These are phyloP conservation scores for Melampsora americana DNA, from an alignment of 1,284 basidiomycete species.

Conservation along the genomic window DNA sequence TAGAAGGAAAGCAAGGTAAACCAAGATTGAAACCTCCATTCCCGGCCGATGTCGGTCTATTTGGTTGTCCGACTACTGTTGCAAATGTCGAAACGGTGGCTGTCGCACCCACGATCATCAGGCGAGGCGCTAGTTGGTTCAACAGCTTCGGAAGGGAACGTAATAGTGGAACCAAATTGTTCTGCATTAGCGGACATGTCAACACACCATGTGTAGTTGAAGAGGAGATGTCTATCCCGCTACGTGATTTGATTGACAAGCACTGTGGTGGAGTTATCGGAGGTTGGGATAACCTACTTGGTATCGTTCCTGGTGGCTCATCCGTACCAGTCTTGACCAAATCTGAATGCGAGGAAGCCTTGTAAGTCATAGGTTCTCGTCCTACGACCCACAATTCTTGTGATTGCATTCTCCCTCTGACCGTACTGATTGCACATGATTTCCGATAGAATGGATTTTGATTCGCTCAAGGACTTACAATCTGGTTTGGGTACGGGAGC, in stretches of 20 bases:
- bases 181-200: slow-evolving; percentile 92
- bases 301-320: slow-evolving; percentile 90
- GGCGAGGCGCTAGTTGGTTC: slow-evolving; percentile 89
- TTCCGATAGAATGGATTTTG: slow-evolving; percentile 82
- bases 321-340: slow-evolving; percentile 93
- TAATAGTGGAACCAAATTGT: slow-evolving; percentile 94
- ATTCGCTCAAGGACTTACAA: slow-evolving; percentile 91
- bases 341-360: slow-evolving; percentile 72
- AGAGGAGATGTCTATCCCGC: slow-evolving; percentile 97
- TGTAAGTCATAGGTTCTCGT: slow-evolving; percentile 61
- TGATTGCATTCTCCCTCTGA: neutral
- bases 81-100: slow-evolving; percentile 98
- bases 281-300: slow-evolving; percentile 93
- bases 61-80: slow-evolving; percentile 94
- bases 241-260: slow-evolving; percentile 90
- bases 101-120: slow-evolving; percentile 92
- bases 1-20: slow-evolving; percentile 97
- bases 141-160: slow-evolving; percentile 84
- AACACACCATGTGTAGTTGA: slow-evolving; percentile 98
- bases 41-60: slow-evolving; percentile 94
- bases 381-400: neutral
- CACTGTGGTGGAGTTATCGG: slow-evolving; percentile 92
- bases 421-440: neutral
- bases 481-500: slow-evolving; percentile 94
- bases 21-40: slow-evolving; percentile 98